These are phyloP conservation scores for Rossbeevera mucosa DNA, from an alignment of 768 basidiomycete species.

Conservation along the genomic window DNA sequence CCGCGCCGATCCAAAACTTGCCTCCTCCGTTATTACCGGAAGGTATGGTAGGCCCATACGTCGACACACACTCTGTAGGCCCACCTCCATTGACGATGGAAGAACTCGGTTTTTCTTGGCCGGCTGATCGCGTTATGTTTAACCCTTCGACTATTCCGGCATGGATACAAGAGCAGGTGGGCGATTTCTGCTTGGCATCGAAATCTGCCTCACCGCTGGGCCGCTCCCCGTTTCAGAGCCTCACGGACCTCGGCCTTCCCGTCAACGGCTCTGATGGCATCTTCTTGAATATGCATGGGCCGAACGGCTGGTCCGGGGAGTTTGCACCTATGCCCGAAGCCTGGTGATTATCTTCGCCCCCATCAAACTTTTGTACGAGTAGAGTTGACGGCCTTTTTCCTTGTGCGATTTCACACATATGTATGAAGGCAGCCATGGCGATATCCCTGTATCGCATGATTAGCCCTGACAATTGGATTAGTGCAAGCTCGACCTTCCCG, in stretches of 20 bases:
- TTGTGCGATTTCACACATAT: conserved; percentile 14
- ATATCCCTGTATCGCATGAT: conserved; percentile 19
- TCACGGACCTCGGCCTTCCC: conserved; percentile 88
- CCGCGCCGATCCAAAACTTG: conserved; percentile 45
- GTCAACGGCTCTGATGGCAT: conserved; percentile 88
- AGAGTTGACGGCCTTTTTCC: conserved; percentile 22
- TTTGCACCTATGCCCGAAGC: conserved; percentile 78
- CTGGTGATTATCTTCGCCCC: conserved; percentile 49
- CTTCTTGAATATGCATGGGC: conserved; percentile 69
- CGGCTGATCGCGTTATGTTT: conserved; percentile 58
- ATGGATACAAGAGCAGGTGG: conserved; percentile 88
- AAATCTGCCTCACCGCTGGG: not conserved
- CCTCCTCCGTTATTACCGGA: conserved; percentile 53
- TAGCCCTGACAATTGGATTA: not conserved
- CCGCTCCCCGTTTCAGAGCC: conserved; percentile 47
- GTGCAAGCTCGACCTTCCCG: not conserved
- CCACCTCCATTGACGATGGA: conserved; percentile 76
- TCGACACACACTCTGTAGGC: conserved; percentile 45
- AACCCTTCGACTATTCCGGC: conserved; percentile 79
- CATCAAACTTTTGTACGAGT: conserved; percentile 15
- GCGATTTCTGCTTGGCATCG: conserved; percentile 21
- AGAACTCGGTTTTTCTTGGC: conserved; percentile 78
- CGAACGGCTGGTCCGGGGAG: conserved; percentile 74
- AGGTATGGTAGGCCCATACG: conserved; percentile 54
- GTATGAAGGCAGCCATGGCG: conserved; percentile 17